These are phyloP conservation scores for Rusavskia elegans DNA, from an alignment of 495 filamentous ascomycete genomes.

Conservation along the genomic window DNA sequence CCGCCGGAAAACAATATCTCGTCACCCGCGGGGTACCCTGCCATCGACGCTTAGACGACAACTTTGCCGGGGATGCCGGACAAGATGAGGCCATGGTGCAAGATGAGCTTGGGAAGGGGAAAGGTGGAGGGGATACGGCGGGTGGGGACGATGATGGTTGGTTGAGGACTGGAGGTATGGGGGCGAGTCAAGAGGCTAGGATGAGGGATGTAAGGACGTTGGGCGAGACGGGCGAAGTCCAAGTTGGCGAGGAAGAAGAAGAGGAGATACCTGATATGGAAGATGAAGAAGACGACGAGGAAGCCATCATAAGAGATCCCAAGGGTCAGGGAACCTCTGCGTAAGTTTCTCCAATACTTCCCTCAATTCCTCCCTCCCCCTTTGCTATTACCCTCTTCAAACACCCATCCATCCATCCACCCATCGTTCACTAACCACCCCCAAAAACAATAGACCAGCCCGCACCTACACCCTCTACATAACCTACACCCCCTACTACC, in stretches of 20 bases:
- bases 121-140: conserved; percentile 29
- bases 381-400: no score
- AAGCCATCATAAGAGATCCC: conserved; percentile 83
- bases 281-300: conserved; percentile 90
- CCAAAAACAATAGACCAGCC: conserved; percentile 39
- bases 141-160: conserved; percentile 72
- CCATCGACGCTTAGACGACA: conserved; percentile 76
- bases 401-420: background rate
- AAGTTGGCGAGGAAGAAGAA: conserved; percentile 55
- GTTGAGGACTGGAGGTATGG: conserved; percentile 55
- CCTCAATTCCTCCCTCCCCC: conserved; percentile 2
- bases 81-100: conserved; percentile 70
- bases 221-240: conserved; percentile 64
- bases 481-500: conserved; percentile 91
- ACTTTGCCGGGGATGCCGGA: conserved; percentile 77
- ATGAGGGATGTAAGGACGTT: conserved; percentile 70
- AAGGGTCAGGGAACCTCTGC: conserved; percentile 43
- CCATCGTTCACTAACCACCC: no score
- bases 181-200: conserved; percentile 53
- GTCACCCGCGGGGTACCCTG: conserved; percentile 91
- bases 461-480: conserved; percentile 97
- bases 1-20: conserved; percentile 84
- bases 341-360: conserved; percentile 32
- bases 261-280: conserved; percentile 98
- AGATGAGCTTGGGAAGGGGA: conserved; percentile 47